These are phyloP conservation scores for Pleurotus salmoneostramineus DNA, from an alignment of 768 basidiomycete species.

Conservation along the genomic window DNA sequence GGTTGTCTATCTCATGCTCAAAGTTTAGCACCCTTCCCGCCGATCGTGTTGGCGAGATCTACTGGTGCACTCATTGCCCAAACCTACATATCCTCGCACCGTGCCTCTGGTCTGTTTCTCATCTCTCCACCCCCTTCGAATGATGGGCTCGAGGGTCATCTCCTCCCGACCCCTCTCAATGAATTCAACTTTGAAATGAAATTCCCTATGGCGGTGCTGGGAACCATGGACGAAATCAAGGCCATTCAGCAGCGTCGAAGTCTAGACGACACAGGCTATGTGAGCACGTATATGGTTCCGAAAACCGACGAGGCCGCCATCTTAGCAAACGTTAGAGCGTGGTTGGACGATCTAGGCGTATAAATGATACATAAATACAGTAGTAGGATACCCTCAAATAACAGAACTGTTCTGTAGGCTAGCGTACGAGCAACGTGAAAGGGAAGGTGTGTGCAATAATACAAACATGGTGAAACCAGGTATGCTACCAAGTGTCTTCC, in stretches of 20 bases:
- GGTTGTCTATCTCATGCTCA: constrained; percentile 27
- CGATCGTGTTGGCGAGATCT: constrained; percentile 50
- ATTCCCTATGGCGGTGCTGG: constrained; percentile 58
- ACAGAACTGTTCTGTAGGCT: not conserved
- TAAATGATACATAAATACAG: constrained; percentile 3
- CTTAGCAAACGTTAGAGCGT: constrained; percentile 39
- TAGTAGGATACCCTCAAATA: not conserved
- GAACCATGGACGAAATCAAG: constrained; percentile 26
- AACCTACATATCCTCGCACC: constrained; percentile 65
- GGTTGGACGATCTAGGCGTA: constrained; percentile 55
- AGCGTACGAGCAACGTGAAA: not conserved
- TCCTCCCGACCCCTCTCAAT: constrained; percentile 30
- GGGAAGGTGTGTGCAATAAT: not conserved
- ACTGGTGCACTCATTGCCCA: constrained; percentile 55
- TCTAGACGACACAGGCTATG: constrained; percentile 33
- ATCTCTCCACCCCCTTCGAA: constrained; percentile 51
- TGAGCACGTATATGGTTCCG: constrained; percentile 32
- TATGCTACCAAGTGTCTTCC: constrained; percentile 13
- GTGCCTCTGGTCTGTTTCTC: constrained; percentile 59
- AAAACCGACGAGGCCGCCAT: constrained; percentile 32
- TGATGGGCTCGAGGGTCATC: constrained; percentile 20
- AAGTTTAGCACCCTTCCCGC: constrained; percentile 45
- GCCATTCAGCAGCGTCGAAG: constrained; percentile 32
- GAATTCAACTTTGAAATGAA: constrained; percentile 61
- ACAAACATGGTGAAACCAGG: not conserved